phyloP scores from a whole-genome alignment of 805 yeast genomes.

The Wickerhamomyces bisporus region DNA sequence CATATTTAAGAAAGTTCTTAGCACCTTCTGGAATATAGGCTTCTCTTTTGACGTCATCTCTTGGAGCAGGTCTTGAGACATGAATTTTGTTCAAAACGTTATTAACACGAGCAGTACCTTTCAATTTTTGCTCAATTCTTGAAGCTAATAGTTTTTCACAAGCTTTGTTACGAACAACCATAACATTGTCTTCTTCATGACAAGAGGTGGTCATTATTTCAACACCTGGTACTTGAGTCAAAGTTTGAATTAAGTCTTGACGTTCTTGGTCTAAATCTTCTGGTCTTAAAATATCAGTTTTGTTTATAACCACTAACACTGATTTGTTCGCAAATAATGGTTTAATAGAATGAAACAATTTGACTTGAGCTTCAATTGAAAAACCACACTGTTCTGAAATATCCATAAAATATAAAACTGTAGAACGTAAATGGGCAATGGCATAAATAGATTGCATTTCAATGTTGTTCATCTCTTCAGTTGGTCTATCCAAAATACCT shows the following conservation, averaged over 20 bases:
- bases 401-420: constrained; percentile 97
- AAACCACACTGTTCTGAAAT: constrained; percentile 98
- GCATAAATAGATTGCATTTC: constrained; percentile 99
- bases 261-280: constrained; percentile 79
- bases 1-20: constrained; percentile 57
- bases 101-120: constrained; percentile 84
- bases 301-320: constrained; percentile 92
- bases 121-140: constrained; percentile 93
- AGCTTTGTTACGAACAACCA: constrained; percentile 94
- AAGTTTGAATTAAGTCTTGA: constrained; percentile 62
- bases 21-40: constrained; percentile 81
- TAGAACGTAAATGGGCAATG: constrained; percentile 95
- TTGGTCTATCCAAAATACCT: constrained; percentile 97
- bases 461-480: constrained; percentile 99
- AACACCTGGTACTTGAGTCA: constrained; percentile 68
- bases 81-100: constrained; percentile 93
- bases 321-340: constrained; percentile 96
- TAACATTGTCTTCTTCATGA: constrained; percentile 88
- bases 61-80: constrained; percentile 81
- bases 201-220: constrained; percentile 94
- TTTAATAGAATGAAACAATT: constrained; percentile 93
- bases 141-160: constrained; percentile 95
- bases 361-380: constrained; percentile 94
- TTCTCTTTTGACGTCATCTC: constrained; percentile 80
- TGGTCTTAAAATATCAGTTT: constrained; percentile 81